A percentile compares a stretch with the other conserved stretches of the same genome.
Evolutionary conservation across 2,329 filamentous ascomycete species (phyloP).

Genomic region (Chalara sp.): DNA sequence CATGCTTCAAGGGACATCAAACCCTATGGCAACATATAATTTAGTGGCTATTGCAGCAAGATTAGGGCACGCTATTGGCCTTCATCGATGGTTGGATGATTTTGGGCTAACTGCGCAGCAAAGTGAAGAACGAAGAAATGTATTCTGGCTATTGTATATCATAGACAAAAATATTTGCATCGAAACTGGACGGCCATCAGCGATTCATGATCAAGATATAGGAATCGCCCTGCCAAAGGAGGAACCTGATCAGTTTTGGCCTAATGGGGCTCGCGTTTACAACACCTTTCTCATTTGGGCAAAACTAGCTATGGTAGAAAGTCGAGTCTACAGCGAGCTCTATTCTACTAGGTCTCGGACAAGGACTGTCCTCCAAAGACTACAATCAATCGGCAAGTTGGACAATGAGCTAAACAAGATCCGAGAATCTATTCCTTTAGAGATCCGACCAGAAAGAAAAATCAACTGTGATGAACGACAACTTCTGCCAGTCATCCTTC

Average conservation of each 20-base stretch:
- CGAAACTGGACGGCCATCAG: slow-evolving; percentile 6
- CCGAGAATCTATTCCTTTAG: slow-evolving; percentile 16
- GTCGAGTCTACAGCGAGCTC: slow-evolving; percentile 17
- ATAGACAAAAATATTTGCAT: slow-evolving; percentile 7
- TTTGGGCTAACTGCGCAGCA: slow-evolving; percentile 10
- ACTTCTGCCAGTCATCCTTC: slow-evolving; percentile 14
- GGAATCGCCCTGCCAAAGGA: slow-evolving; percentile 2
- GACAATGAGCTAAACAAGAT: slow-evolving; percentile 19
- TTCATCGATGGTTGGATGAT: slow-evolving; percentile 15
- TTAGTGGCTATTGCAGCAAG: slow-evolving; percentile 11
- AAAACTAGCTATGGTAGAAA: slow-evolving; percentile 15
- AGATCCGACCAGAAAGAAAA: slow-evolving; percentile 18
- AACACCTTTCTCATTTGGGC: slow-evolving; percentile 12
- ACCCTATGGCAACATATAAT: slow-evolving; percentile 15
- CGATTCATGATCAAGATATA: slow-evolving; percentile 12
- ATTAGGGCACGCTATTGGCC: slow-evolving; percentile 16
- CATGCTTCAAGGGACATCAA: slow-evolving; percentile 9
- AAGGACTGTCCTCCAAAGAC: slow-evolving; percentile 15
- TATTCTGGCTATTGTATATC: slow-evolving; percentile 12
- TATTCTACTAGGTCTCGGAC: slow-evolving; percentile 20
- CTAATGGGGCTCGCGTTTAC: slow-evolving; percentile 5
- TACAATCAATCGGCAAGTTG: slow-evolving; percentile 15
- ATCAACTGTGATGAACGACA: slow-evolving; percentile 13
- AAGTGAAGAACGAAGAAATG: slow-evolving; percentile 5
- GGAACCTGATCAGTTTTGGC: background rate